Base-by-base conservation (phyloP, 129 eudicot species). In the Centella asiatica region DNA sequence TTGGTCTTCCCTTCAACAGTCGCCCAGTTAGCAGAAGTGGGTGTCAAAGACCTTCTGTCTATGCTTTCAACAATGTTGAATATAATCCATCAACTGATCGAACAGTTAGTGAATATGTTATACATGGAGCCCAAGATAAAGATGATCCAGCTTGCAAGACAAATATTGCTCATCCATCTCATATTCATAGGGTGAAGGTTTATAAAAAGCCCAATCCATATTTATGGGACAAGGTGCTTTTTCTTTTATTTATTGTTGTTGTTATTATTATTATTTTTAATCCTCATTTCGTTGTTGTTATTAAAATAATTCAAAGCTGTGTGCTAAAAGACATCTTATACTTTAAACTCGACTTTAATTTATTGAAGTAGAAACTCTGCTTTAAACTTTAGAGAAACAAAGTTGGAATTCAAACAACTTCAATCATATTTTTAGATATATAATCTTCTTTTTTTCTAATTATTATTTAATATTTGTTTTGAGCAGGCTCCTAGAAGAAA, bases 181-280 rank as follows among this genome's bases (percentile, higher is more conserved):
- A n/a, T 2, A 64, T 83, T 70, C 49, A 24, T 0, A 48, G 49
- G 6, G 81, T 78, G 9, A 55, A 46, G 23, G 85, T 83, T 33
- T 34, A 60, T 24, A 83, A 79, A 66, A 64, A 44, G 60, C 78
- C 71, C 20, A 52, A 79, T 64, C 80, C 77, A 23, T 13, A 62
- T 58, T 23, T 67, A 22, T 83, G 89, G 89, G 73, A 76, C 44
- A 77, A 79, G 83, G 85, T 83, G 69, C 51, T 22, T 37, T 15
- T 8, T 26, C 59, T 1, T 20, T 25, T 14, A 18, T 15, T 70
- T n/a, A n/a, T n/a, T n/a, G n/a, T n/a, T n/a, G n/a, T n/a, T n/a
- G n/a, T n/a, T n/a, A n/a, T n/a, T n/a, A n/a, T n/a, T n/a, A n/a
- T n/a, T n/a, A n/a, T n/a, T n/a, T n/a, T n/a, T n/a, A n/a, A n/a